These are phyloP conservation scores for Capronia americana DNA, from an alignment of 2,329 filamentous ascomycete genomes.

Conservation along the genomic window DNA sequence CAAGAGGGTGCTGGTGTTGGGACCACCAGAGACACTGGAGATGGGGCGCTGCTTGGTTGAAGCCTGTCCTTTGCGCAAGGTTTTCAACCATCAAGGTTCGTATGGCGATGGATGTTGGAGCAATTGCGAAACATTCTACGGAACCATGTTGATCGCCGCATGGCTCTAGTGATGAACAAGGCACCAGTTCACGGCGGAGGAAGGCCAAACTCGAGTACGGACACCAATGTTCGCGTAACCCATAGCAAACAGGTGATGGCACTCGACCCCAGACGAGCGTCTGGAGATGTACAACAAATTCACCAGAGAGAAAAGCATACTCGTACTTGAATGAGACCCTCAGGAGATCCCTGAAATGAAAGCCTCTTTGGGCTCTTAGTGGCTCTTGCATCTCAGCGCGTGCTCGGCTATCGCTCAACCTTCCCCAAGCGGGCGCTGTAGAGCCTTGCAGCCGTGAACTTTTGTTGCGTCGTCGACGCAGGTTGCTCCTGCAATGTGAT, in stretches of 20 bases:
- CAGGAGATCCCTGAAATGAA: neutral
- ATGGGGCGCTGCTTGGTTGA: constrained; percentile 24
- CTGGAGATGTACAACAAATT: neutral
- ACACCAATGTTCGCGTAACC: neutral
- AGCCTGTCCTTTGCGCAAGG: neutral
- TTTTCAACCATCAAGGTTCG: neutral
- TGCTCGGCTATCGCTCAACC: neutral
- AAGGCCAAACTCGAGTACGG: neutral
- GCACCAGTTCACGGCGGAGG: neutral
- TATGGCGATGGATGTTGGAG: neutral
- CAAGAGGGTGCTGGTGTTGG: constrained; percentile 37
- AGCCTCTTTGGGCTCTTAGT: neutral
- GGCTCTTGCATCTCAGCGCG: too few relatives aligned
- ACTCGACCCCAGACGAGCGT: neutral
- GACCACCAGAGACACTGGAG: constrained; percentile 12
- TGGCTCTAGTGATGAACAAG: neutral
- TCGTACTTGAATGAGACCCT: neutral
- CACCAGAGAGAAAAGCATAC: neutral
- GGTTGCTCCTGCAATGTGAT: neutral
- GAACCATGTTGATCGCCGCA: neutral
- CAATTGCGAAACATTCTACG: neutral
- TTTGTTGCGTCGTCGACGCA: neutral
- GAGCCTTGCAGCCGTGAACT: neutral
- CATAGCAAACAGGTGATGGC: neutral
- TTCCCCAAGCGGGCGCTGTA: neutral